These are phyloP conservation scores for Erythrophleum ivorense DNA, from an alignment of 331 rosid genomes.

Conservation along the genomic window DNA sequence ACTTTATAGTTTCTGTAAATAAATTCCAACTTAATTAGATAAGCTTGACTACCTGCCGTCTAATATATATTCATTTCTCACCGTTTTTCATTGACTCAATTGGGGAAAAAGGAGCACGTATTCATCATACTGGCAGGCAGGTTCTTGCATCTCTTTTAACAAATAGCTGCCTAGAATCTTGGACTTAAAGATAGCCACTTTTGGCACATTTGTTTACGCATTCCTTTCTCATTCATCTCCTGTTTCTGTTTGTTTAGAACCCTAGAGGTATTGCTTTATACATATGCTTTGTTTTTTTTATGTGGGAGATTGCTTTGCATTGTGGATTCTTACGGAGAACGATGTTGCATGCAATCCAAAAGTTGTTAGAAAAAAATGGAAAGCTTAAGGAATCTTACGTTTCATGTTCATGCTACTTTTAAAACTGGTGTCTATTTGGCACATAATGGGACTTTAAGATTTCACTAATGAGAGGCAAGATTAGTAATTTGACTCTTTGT, in stretches of 20 bases:
- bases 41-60: slow-evolving; percentile 11
- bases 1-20: not conserved
- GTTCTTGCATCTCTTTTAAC: not conserved
- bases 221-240: not conserved
- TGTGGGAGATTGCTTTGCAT: not conserved
- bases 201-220: not conserved
- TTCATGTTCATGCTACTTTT: slow-evolving; percentile 2
- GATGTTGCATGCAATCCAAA: slow-evolving; percentile 3
- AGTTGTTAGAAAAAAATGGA: slow-evolving; percentile 3
- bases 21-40: not conserved
- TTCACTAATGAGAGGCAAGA: not conserved
- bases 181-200: not conserved
- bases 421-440: not conserved
- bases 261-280: slow-evolving; percentile 4
- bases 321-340: slow-evolving; percentile 26
- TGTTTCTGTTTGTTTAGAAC: slow-evolving; percentile 4
- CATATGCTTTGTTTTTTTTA: not conserved
- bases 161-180: not conserved
- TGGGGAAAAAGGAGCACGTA: not conserved
- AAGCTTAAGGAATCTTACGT: slow-evolving; percentile 13
- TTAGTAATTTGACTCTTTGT: not conserved
- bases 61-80: slow-evolving; percentile 2
- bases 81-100: not conserved
- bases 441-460: not conserved
- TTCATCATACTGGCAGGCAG: slow-evolving; percentile 4